Conservation (phyloP, 495 filamentous ascomycete genomes). For the Daldinia bambusicola region DNA sequence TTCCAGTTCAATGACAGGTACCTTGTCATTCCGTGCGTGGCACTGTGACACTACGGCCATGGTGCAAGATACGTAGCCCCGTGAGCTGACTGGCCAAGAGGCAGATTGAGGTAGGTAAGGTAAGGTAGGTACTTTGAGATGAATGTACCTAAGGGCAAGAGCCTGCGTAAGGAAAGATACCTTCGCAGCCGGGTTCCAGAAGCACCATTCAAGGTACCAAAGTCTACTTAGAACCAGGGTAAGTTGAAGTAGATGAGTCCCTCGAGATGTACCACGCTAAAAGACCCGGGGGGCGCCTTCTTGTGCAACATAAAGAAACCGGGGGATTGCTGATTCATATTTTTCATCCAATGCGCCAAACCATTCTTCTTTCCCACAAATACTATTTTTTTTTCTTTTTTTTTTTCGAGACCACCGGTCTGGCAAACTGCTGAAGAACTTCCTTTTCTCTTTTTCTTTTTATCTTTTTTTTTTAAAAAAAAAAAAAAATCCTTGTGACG, state of each 20-base stretch:
- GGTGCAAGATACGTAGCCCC: constrained; percentile 25
- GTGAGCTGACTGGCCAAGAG: constrained; percentile 25
- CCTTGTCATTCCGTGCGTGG: constrained; percentile 41
- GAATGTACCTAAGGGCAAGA: constrained; percentile 11
- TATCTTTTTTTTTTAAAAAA: too few relatives aligned
- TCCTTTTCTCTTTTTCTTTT: too few relatives aligned
- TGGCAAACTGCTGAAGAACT: constrained; percentile 16
- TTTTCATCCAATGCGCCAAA: constrained; percentile 37
- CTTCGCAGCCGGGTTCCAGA: constrained; percentile 29
- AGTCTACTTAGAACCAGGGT: constrained; percentile 8
- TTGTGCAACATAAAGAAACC: constrained; percentile 40
- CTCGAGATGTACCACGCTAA: constrained; percentile 34
- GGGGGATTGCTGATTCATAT: constrained; percentile 30
- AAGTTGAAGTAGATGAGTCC: constrained; percentile 19
- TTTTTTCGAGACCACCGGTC: neutral
- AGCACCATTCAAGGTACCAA: constrained; percentile 17
- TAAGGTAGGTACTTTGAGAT: constrained; percentile 1
- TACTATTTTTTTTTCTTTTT: neutral
- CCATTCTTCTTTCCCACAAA: constrained; percentile 14
- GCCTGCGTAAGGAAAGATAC: constrained; percentile 4
- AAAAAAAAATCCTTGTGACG: constrained; percentile 11
- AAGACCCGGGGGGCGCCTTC: constrained; percentile 32
- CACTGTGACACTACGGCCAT: constrained; percentile 36
- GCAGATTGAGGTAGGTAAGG: constrained; percentile 24
- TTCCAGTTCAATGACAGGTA: constrained; percentile 32